Percentiles rank a stretch among this genome's conserved stretches.
These are phyloP conservation scores for Pleurotus djamor DNA, from an alignment of 768 basidiomycete genomes.

Conservation along the genomic window DNA sequence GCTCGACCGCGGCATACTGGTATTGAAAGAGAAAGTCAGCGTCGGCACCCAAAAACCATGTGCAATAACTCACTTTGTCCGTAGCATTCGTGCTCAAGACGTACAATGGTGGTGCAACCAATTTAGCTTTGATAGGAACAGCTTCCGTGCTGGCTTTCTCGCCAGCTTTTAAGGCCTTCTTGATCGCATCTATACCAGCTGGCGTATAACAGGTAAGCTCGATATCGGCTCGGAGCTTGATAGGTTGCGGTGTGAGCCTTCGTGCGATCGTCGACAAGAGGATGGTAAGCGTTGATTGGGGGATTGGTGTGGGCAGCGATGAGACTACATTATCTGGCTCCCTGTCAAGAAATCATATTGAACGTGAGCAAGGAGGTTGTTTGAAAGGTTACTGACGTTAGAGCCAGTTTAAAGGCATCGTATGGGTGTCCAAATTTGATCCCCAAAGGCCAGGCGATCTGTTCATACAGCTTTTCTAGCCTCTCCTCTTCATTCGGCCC, in stretches of 20 bases:
- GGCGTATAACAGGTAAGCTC: slow-evolving; percentile 97
- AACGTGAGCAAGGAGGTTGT: background rate
- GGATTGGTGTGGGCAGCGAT: slow-evolving; percentile 56
- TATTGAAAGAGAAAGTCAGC: background rate
- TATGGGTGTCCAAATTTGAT: slow-evolving; percentile 93
- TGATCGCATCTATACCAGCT: slow-evolving; percentile 95
- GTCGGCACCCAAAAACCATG: background rate
- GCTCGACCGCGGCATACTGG: slow-evolving; percentile 85
- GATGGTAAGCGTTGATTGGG: slow-evolving; percentile 54
- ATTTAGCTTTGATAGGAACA: slow-evolving; percentile 95
- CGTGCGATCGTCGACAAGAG: slow-evolving; percentile 87
- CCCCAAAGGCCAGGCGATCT: slow-evolving; percentile 91
- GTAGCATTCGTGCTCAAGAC: slow-evolving; percentile 96
- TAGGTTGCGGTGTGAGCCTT: slow-evolving; percentile 94
- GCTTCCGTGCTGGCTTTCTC: slow-evolving; percentile 85
- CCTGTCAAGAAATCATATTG: slow-evolving; percentile 18
- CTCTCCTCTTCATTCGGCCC: slow-evolving; percentile 71
- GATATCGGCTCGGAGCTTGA: slow-evolving; percentile 98
- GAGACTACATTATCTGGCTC: slow-evolving; percentile 76
- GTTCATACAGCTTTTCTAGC: slow-evolving; percentile 85
- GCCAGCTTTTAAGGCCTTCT: slow-evolving; percentile 85
- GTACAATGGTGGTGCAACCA: slow-evolving; percentile 95
- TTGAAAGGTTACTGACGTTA: slow-evolving; percentile 61
- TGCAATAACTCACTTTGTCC: slow-evolving; percentile 66
- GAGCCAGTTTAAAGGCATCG: slow-evolving; percentile 96